Evolutionary conservation across 441 rosid genomes (phyloP).

Genomic region (Viola pubescens): DNA sequence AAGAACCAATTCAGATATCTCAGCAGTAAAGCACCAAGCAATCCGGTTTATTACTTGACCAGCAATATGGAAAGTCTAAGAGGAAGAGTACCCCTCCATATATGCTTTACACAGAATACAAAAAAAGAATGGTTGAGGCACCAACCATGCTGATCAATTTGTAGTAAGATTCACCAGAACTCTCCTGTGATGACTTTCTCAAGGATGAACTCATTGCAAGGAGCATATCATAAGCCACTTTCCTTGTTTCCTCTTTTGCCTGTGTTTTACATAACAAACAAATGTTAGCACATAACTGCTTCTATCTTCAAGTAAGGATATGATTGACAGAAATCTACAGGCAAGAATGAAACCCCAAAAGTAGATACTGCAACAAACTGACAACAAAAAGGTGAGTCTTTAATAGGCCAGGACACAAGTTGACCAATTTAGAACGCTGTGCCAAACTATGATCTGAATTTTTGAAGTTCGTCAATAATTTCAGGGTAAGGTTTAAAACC

Average conservation of each 20-base stretch:
- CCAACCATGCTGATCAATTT: conserved; percentile 77
- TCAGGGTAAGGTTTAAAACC: no score
- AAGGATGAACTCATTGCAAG: conserved; percentile 45
- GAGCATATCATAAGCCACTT: conserved; percentile 70
- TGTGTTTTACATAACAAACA: conserved; percentile 20
- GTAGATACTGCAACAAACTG: not conserved
- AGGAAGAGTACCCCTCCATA: not conserved
- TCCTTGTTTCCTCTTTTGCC: conserved; percentile 76
- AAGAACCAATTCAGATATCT: no score
- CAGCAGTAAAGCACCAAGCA: no score
- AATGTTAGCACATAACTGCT: not conserved
- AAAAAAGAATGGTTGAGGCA: conserved; percentile 5
- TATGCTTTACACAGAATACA: not conserved
- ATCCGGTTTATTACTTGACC: not conserved
- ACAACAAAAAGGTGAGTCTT: not conserved
- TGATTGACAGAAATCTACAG: no score
- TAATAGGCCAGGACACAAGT: no score
- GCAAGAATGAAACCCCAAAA: no score
- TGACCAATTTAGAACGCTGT: no score
- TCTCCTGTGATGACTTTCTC: conserved; percentile 31
- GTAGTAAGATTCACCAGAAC: conserved; percentile 37
- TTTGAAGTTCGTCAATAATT: no score
- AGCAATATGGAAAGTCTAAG: not conserved
- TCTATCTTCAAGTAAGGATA: no score
- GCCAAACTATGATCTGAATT: no score